Evolutionary conservation across 352 stramenopile species (phyloP).

Genomic region (Phytophthora foliorum): DNA sequence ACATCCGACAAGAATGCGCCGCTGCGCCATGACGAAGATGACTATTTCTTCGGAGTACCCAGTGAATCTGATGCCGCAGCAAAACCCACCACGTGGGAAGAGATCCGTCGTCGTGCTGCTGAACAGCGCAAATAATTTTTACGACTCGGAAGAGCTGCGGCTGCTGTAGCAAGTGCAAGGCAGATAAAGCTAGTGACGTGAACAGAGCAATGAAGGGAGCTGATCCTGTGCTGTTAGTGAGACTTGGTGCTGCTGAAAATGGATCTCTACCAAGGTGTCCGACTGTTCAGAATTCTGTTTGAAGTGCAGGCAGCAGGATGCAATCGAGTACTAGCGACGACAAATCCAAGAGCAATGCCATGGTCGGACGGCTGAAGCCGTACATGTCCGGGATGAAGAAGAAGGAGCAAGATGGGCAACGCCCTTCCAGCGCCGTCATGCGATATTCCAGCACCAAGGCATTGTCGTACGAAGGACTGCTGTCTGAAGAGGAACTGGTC

Average conservation of each 20-base stretch:
- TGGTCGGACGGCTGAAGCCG: conserved; percentile 17
- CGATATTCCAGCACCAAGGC: conserved; percentile 40
- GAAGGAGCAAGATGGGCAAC: conserved; percentile 11
- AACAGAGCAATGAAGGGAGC: conserved; percentile 17
- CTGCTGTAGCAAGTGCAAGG: not conserved
- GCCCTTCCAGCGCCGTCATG: conserved; percentile 1
- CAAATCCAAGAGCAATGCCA: conserved; percentile 1
- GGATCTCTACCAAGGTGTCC: conserved; percentile 4
- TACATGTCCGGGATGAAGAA: conserved; percentile 24
- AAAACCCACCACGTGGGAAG: conserved; percentile 80
- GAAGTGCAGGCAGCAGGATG: conserved; percentile 17
- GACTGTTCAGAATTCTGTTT: conserved; percentile 24
- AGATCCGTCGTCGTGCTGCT: conserved; percentile 72
- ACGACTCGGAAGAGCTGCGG: not conserved
- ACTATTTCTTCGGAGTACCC: conserved; percentile 56
- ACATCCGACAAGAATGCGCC: conserved; percentile 21
- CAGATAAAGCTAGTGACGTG: conserved; percentile 9
- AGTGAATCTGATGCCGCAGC: conserved; percentile 29
- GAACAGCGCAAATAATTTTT: conserved; percentile 56
- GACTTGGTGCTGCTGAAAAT: conserved; percentile 11
- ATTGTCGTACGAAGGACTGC: conserved; percentile 62
- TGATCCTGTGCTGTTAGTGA: not conserved
- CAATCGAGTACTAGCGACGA: conserved; percentile 12
- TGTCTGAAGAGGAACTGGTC: conserved; percentile 70
- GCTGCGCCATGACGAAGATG: conserved; percentile 55